Conservation (phyloP, 768 basidiomycete genomes). For the Lentinus tigrinus region DNA sequence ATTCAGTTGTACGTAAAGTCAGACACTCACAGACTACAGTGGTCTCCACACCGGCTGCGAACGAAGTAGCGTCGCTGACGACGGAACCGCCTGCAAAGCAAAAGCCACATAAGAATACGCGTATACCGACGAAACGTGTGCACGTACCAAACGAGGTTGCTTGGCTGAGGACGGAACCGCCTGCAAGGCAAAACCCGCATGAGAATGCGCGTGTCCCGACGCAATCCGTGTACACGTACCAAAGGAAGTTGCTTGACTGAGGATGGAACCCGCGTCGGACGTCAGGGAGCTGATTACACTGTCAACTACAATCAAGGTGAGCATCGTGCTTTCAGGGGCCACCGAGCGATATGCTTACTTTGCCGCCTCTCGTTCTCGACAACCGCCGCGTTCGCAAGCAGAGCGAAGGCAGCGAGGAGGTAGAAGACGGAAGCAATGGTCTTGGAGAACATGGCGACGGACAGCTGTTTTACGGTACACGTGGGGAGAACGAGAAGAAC, state of each 20-base stretch:
- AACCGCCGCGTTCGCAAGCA: slow-evolving; percentile 31
- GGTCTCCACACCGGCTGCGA: background rate
- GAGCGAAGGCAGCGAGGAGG: slow-evolving; percentile 24
- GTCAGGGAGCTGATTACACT: slow-evolving; percentile 40
- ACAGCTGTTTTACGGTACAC: background rate
- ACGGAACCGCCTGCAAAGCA: slow-evolving; percentile 35
- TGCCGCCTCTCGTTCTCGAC: slow-evolving; percentile 43
- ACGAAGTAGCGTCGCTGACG: slow-evolving; percentile 33
- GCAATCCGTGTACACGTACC: slow-evolving; percentile 12
- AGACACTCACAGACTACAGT: slow-evolving; percentile 27
- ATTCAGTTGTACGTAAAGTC: background rate
- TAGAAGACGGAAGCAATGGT: slow-evolving; percentile 23
- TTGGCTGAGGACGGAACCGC: slow-evolving; percentile 26
- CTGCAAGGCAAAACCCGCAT: slow-evolving; percentile 19
- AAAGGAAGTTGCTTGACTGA: slow-evolving; percentile 27
- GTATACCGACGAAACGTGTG: background rate
- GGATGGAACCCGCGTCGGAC: slow-evolving; percentile 32
- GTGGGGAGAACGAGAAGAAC: background rate
- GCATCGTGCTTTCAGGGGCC: background rate
- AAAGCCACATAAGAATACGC: background rate
- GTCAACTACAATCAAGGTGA: slow-evolving; percentile 25
- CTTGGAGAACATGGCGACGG: slow-evolving; percentile 38
- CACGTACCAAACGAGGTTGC: slow-evolving; percentile 27
- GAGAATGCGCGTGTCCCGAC: background rate
- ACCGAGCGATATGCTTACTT: slow-evolving; percentile 30